Conservation (phyloP, 2,329 filamentous ascomycete species). For the Aspergillus proliferans region DNA sequence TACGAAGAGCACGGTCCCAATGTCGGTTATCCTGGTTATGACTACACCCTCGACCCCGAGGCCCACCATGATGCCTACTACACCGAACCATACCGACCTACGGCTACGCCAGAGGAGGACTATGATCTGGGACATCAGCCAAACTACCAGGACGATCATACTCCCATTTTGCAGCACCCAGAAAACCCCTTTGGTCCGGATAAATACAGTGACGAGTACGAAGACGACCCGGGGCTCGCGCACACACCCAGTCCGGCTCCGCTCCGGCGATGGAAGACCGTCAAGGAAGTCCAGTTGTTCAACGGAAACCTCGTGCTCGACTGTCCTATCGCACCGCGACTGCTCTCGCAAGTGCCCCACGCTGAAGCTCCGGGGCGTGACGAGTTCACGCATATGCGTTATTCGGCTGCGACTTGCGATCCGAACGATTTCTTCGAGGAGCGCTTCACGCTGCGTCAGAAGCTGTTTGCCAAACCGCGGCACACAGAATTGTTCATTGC, state of each 20-base stretch:
- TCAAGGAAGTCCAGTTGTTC: slow-evolving; percentile 96
- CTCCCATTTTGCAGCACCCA: slow-evolving; percentile 67
- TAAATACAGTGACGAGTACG: slow-evolving; percentile 45
- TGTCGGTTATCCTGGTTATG: slow-evolving; percentile 50
- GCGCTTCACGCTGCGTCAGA: slow-evolving; percentile 86
- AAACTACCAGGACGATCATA: slow-evolving; percentile 61
- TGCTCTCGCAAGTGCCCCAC: slow-evolving; percentile 83
- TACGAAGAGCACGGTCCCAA: slow-evolving; percentile 48
- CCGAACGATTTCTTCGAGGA: slow-evolving; percentile 80
- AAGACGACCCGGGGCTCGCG: slow-evolving; percentile 32
- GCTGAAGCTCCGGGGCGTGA: slow-evolving; percentile 74
- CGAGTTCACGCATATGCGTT: slow-evolving; percentile 71
- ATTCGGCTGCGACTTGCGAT: slow-evolving; percentile 91
- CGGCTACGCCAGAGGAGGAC: slow-evolving; percentile 49
- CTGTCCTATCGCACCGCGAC: slow-evolving; percentile 83
- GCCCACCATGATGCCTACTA: slow-evolving; percentile 84
- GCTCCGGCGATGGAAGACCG: slow-evolving; percentile 92
- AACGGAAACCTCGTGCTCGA: slow-evolving; percentile 95
- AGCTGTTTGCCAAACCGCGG: slow-evolving; percentile 82
- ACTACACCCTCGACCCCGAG: slow-evolving; percentile 74
- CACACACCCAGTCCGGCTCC: slow-evolving; percentile 50
- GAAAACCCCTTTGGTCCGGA: slow-evolving; percentile 59
- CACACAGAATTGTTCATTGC: slow-evolving; percentile 96
- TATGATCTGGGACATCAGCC: slow-evolving; percentile 50
- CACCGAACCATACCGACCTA: slow-evolving; percentile 72